Base-by-base conservation (phyloP, 2,329 filamentous ascomycete species). In the Colletotrichum spinosum region DNA sequence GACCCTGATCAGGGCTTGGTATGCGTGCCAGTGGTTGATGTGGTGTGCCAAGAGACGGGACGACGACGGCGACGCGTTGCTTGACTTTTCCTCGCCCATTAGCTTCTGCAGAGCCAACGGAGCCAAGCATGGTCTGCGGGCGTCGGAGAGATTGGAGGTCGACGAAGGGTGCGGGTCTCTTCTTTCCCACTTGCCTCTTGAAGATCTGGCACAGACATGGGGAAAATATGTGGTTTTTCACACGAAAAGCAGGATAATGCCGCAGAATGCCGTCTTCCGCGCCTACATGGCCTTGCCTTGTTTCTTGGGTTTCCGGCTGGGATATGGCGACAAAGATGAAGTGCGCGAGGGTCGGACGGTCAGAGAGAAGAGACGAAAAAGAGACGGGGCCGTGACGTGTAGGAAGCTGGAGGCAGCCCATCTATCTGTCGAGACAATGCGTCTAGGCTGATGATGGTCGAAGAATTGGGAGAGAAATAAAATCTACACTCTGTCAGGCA, bases 121-220 rank as follows among this genome's bases (percentile, higher is more conserved):
- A 55, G 60, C 49, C 49, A 38, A 60, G 55, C 25, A 25, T 25
- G 25, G 25, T 25, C 25, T 56, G 62, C 58, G 62, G 62, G 62
- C 62, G 62, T 62, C 17, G 37, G 62, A 37, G 51, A 65, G 52
- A 56, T 53, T 25, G 58, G 53, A 38, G 52, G 54, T 46, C 39
- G 57, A 39, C 42, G 56, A 35, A n/a, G 12, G 41, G 4, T 50
- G 56, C 44, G 44, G 56, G 42, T 25, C 25, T 25, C 25, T 25
- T 25, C 25, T 4, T 25, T 25, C 25, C 25, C 25, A 25, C 25
- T 4, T 25, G 5, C 25, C 25, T 25, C 25, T 25, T 5, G 25
- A 5, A 25, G 25, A 25, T 25, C 25, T 25, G 25, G 25, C 25
- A 25, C 4, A 25, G 25, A 25, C 25, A 25, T 25, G 25, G 25